Conservation (phyloP, 805 yeast species). For the Candida verbasci region DNA sequence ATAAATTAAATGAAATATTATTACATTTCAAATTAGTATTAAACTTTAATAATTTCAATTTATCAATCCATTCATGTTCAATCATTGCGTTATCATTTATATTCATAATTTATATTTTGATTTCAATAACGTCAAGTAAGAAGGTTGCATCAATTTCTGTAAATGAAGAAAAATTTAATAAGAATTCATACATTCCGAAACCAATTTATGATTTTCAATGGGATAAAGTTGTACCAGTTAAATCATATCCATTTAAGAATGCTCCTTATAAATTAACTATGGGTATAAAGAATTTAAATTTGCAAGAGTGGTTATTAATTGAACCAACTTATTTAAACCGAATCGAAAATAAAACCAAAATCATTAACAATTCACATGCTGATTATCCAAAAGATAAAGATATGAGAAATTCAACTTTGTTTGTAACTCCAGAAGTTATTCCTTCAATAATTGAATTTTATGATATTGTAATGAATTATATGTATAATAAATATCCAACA, state of each 20-base stretch:
- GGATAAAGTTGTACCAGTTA: constrained; percentile 19
- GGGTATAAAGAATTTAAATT: constrained; percentile 45
- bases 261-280: constrained; percentile 59
- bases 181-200: constrained; percentile 11
- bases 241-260: constrained; percentile 52
- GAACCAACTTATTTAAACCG: constrained; percentile 30
- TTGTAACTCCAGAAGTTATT: constrained; percentile 26
- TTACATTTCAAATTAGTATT: too few relatives aligned
- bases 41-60: too few relatives aligned
- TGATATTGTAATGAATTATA: constrained; percentile 23
- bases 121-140: too few relatives aligned
- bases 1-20: too few relatives aligned
- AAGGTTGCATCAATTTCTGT: too few relatives aligned
- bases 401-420: constrained; percentile 25
- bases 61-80: too few relatives aligned
- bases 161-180: too few relatives aligned
- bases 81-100: too few relatives aligned
- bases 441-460: constrained; percentile 36
- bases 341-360: constrained; percentile 22
- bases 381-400: constrained; percentile 25
- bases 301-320: constrained; percentile 38
- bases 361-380: constrained; percentile 29
- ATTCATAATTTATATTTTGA: too few relatives aligned
- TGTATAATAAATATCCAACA: constrained; percentile 38
- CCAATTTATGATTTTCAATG: constrained; percentile 23